Percentiles rank a stretch among this genome's conserved stretches.
Evolutionary conservation across 805 yeast genomes (phyloP).

Genomic region (Huiozyma sinensis): DNA sequence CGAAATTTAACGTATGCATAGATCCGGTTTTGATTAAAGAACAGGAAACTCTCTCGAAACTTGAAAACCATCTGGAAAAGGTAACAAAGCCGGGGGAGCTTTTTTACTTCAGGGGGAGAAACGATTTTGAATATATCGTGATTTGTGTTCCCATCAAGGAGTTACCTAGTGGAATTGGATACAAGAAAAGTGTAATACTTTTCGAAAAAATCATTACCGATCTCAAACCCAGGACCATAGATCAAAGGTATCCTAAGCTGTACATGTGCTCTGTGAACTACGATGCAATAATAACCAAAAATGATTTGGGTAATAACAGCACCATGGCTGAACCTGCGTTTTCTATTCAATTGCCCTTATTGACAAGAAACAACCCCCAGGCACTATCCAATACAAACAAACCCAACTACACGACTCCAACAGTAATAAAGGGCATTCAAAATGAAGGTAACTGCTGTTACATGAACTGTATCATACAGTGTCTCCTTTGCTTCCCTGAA

Average conservation of each 20-base stretch:
- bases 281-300: neutral
- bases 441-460: slow-evolving; percentile 90
- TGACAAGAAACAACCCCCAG: too few relatives aligned
- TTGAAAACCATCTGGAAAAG: neutral
- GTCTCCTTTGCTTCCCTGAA: slow-evolving; percentile 63
- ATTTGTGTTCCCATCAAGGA: neutral
- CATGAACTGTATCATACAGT: slow-evolving; percentile 85
- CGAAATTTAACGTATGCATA: neutral
- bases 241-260: neutral
- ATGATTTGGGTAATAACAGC: too few relatives aligned
- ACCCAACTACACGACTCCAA: neutral
- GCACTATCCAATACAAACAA: neutral
- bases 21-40: neutral
- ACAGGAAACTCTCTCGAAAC: neutral
- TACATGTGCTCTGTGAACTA: slow-evolving; percentile 1
- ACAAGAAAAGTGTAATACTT: neutral
- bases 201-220: neutral
- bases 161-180: too few relatives aligned
- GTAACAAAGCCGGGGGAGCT: neutral
- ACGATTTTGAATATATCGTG: neutral
- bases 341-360: too few relatives aligned
- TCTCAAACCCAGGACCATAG: neutral
- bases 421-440: slow-evolving; percentile 41
- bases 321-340: too few relatives aligned
- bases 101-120: slow-evolving; percentile 2